These are phyloP conservation scores for Bretziella fagacearum DNA, from an alignment of 2,329 filamentous ascomycete species.

Conservation along the genomic window DNA sequence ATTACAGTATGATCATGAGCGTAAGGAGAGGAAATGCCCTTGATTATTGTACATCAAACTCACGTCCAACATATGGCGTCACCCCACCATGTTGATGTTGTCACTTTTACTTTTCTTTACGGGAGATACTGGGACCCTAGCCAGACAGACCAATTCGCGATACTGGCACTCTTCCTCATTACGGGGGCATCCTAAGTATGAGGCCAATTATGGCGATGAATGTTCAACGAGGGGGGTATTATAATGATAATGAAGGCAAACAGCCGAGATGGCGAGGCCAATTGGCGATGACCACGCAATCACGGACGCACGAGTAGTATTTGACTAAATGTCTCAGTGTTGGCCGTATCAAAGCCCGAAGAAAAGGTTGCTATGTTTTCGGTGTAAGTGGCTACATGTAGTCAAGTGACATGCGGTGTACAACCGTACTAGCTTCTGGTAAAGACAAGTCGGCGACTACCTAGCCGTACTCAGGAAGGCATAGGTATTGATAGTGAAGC, in stretches of 20 bases:
- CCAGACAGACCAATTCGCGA: too few relatives aligned
- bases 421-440: not conserved
- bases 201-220: slow-evolving; percentile 15
- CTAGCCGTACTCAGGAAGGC: too few relatives aligned
- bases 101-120: not conserved
- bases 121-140: not conserved
- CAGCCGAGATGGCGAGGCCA: not conserved
- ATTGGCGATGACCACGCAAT: not conserved
- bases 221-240: slow-evolving; percentile 14
- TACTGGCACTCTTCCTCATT: too few relatives aligned
- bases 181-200: too few relatives aligned
- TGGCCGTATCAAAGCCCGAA: not conserved
- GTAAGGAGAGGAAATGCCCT: not conserved
- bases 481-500: too few relatives aligned
- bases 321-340: too few relatives aligned
- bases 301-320: too few relatives aligned
- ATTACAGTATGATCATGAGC: too few relatives aligned
- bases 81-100: slow-evolving; percentile 10
- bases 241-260: not conserved
- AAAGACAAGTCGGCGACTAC: not conserved
- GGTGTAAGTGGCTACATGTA: not conserved
- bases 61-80: slow-evolving; percentile 10
- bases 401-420: not conserved
- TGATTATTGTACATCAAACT: too few relatives aligned
- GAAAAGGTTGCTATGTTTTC: not conserved